Percentiles rank a stretch among this genome's conserved stretches.
These are phyloP conservation scores for Tetrahymena thermophila DNA, from an alignment of 73 alveolate species.

Conservation along the genomic window DNA sequence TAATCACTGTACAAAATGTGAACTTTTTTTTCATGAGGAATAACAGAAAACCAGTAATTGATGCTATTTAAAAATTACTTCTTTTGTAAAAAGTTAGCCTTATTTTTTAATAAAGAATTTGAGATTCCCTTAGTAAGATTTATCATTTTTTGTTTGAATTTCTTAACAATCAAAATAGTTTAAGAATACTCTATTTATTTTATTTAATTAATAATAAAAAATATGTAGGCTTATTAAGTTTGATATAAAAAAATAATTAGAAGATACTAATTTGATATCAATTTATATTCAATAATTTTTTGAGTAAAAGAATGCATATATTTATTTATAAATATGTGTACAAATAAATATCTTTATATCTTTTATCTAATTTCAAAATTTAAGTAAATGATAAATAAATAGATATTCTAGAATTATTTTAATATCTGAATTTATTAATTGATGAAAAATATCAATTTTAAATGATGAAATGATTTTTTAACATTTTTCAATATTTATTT, in stretches of 20 bases:
- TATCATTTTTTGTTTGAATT: background rate
- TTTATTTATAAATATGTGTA: too few relatives aligned
- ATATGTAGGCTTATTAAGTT: background rate
- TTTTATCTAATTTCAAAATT: too few relatives aligned
- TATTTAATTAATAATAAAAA: too few relatives aligned
- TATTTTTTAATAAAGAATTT: background rate
- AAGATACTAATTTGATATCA: background rate
- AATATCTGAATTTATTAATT: too few relatives aligned
- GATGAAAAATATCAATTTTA: too few relatives aligned
- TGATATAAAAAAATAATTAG: background rate
- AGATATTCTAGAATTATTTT: too few relatives aligned
- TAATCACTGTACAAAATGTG: background rate
- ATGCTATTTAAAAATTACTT: background rate
- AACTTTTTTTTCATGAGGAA: background rate
- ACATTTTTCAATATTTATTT: background rate
- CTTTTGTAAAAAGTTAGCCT: background rate
- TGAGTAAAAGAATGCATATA: too few relatives aligned
- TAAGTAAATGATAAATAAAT: too few relatives aligned
- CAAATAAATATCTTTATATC: too few relatives aligned
- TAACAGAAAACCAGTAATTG: background rate
- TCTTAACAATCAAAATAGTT: background rate
- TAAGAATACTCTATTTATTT: background rate
- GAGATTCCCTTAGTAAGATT: background rate
- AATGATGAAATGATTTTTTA: too few relatives aligned
- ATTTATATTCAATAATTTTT: too few relatives aligned